A percentile compares a stretch with the other conserved stretches of the same genome.
phyloP scores from a whole-genome alignment of 1,284 basidiomycete species.

The Leccinum laetum region DNA sequence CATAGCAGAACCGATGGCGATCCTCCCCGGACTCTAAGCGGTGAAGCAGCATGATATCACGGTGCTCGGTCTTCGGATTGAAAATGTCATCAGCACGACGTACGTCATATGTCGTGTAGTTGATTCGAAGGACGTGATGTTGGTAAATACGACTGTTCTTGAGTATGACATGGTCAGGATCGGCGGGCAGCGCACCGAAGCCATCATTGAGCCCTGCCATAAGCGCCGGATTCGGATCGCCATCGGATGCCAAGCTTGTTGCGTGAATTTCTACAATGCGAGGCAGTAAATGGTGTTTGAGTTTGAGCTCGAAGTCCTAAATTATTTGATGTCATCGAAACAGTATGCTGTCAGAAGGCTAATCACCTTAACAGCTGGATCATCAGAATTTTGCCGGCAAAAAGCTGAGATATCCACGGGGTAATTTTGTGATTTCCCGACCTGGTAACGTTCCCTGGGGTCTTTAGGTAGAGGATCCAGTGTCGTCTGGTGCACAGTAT shows the following conservation, averaged over 20 bases:
- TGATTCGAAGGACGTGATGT: not conserved
- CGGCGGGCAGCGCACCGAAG: fast-evolving
- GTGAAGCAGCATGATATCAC: not conserved
- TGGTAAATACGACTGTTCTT: not conserved
- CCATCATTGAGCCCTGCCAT: not conserved
- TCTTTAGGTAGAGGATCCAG: not conserved
- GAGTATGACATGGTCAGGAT: not conserved
- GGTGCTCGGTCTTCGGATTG: not conserved
- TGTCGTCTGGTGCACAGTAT: not conserved
- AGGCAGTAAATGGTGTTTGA: not conserved
- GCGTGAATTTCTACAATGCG: not conserved
- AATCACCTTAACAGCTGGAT: not conserved
- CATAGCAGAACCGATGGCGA: not conserved
- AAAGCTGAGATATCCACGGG: not conserved
- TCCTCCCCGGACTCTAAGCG: not conserved
- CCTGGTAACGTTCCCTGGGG: not conserved
- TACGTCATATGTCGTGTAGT: not conserved
- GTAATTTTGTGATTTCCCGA: not conserved
- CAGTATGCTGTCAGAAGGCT: fast-evolving
- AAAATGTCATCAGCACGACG: not conserved
- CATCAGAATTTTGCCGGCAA: not conserved
- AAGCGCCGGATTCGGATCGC: not conserved
- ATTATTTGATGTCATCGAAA: too few relatives aligned
- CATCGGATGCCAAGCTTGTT: fast-evolving
- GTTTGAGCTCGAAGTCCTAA: not conserved